Evolutionary conservation across 2,329 filamentous ascomycete genomes (phyloP).

Genomic region (Aspergillus persii): DNA sequence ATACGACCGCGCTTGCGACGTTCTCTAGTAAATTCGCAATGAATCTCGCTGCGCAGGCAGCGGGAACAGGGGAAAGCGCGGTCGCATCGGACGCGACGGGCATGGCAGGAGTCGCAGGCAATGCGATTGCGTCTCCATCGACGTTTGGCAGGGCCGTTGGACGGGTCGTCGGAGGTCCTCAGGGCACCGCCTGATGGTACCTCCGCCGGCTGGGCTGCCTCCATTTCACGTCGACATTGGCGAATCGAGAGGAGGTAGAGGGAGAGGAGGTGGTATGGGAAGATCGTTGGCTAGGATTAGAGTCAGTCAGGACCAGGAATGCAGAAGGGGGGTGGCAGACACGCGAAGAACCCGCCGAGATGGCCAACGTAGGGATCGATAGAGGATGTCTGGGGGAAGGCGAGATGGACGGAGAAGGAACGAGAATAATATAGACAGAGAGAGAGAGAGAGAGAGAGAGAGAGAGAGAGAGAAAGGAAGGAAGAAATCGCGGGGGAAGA

Average conservation of each 20-base stretch:
- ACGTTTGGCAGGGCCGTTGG: constrained; percentile 27
- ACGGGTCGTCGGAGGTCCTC: constrained; percentile 13
- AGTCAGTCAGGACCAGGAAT: background rate
- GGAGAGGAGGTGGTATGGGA: background rate
- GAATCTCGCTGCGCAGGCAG: constrained; percentile 69
- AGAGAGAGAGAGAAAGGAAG: background rate
- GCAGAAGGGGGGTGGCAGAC: background rate
- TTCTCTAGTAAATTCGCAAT: constrained; percentile 85
- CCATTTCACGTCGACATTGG: constrained; percentile 34
- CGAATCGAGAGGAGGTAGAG: background rate
- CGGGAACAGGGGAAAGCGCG: constrained; percentile 88
- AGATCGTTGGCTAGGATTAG: background rate
- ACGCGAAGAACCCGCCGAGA: background rate
- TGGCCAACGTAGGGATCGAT: background rate
- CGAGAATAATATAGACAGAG: background rate
- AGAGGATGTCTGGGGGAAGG: background rate
- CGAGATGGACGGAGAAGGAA: background rate
- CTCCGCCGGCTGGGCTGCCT: constrained; percentile 30
- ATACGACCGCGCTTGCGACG: constrained; percentile 93
- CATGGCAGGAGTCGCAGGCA: constrained; percentile 94
- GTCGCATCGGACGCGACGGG: constrained; percentile 89
- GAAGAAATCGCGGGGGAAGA: constrained; percentile 2
- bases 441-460: background rate
- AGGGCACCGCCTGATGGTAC: constrained; percentile 16
- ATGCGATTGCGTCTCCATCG: constrained; percentile 39